Percentiles rank a stretch among this genome's conserved stretches.
These are phyloP conservation scores for Leccinum fuscescens DNA, from an alignment of 1,284 basidiomycete genomes.

Conservation along the genomic window DNA sequence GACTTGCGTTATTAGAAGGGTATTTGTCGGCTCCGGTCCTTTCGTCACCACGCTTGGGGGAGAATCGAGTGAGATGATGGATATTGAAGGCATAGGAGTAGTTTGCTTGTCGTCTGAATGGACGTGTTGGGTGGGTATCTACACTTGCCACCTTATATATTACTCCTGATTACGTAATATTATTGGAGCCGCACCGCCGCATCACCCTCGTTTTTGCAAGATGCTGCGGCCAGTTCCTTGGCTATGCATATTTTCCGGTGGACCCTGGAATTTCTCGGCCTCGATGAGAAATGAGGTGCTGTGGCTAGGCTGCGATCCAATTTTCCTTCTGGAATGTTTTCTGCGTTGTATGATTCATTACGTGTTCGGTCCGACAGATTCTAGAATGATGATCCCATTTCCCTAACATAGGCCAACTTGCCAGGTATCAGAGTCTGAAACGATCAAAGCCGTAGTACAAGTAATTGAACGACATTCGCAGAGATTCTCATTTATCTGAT, in stretches of 20 bases:
- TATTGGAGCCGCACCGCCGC: not conserved
- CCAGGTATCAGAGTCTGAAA: constrained; percentile 8
- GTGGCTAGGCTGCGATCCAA: constrained; percentile 14
- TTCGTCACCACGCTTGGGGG: constrained; percentile 11
- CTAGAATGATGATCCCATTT: constrained; percentile 10
- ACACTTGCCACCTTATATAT: constrained; percentile 17
- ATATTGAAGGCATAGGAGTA: constrained; percentile 31
- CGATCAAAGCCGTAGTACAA: not conserved
- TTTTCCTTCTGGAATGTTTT: constrained; percentile 21
- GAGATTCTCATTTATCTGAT: constrained; percentile 24
- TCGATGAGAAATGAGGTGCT: constrained; percentile 7
- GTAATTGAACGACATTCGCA: not conserved
- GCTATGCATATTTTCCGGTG: constrained; percentile 22
- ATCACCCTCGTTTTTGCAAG: constrained; percentile 9
- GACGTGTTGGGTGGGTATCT: not conserved
- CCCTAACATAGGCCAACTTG: not conserved
- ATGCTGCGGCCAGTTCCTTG: constrained; percentile 7
- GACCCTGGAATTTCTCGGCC: constrained; percentile 13
- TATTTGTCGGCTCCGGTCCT: constrained; percentile 53
- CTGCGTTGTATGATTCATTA: constrained; percentile 8
- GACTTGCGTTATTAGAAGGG: constrained; percentile 64
- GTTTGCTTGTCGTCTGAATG: not conserved
- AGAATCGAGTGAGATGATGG: constrained; percentile 25
- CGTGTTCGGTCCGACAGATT: not conserved
- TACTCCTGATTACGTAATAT: constrained; percentile 22